Evolutionary conservation across 805 yeast genomes (phyloP), one percentile per base, ranked within the genome.

Genomic region (Candida loeiensis): DNA sequence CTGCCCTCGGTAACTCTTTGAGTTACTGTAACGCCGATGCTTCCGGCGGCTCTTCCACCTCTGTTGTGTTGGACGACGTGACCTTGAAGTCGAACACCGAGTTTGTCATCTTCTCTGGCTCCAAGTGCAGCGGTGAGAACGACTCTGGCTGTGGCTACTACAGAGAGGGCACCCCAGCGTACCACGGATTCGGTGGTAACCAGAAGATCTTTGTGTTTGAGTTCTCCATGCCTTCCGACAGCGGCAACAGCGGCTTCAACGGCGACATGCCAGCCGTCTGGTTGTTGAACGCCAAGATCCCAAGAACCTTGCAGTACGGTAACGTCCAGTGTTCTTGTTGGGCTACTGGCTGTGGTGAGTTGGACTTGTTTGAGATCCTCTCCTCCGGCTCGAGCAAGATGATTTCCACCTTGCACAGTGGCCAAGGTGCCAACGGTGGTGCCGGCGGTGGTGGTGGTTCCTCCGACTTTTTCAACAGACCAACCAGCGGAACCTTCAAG

Each of bases 191-290:
- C 63, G 82, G 77, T 35, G 99, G 99, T 56, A 61, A 73, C 41
- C 57, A 72, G 59, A 91, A 91, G 77, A 79, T 91, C 60, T 90
- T 93, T 63, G 82, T 88, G 37, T 87, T 93, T 61, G 97, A 91
- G 73, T 93, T 93, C 69, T 71, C 74, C 61, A 93, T 93, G 99
- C 99, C 99, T 49, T 59, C 76, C 44, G 89, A 78, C 50, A 64
- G 71, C 37, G 64, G 71, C 38, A 57, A 73, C 25, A 69, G 74
- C 45, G 50, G 71, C 37, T 61, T 56, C 55, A 89, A 90, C 74
- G 74, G 75, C 57, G 97, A 93, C 65, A 91, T 93, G 98, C 99
- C 99, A 51, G 98, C 99, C 47, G 77, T 90, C 54, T 90, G 98
- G 98, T 72, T 90, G 64, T 79, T 90, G 63, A 90, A 90, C 64